Percentiles rank a stretch among this genome's conserved stretches.
Conservation (phyloP, 2,329 filamentous ascomycete species). For the Clathrospora elynae region DNA sequence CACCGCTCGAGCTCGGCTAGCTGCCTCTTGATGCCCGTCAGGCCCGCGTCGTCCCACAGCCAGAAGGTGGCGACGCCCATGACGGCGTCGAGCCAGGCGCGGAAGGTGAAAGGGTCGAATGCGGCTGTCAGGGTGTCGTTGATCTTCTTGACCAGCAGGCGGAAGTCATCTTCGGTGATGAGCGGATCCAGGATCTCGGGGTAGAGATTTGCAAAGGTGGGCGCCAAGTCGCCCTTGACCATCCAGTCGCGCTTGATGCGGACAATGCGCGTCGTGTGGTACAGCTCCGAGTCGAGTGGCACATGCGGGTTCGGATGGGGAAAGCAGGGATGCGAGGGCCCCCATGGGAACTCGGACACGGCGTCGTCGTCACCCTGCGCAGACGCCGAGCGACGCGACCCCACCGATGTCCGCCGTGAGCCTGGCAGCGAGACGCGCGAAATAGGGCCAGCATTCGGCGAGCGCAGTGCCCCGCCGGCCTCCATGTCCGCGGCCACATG, state of each 20-base stretch:
- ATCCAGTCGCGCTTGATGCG: constrained; percentile 92
- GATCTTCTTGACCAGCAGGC: constrained; percentile 77
- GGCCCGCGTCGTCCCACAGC: constrained; percentile 89
- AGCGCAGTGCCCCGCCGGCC: constrained; percentile 18
- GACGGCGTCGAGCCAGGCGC: constrained; percentile 79
- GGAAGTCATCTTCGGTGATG: constrained; percentile 83
- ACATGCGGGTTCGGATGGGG: constrained; percentile 94
- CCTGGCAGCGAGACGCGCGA: constrained; percentile 35
- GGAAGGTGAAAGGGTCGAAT: constrained; percentile 76
- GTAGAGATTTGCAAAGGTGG: constrained; percentile 92
- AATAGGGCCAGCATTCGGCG: constrained; percentile 5
- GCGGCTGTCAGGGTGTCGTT: constrained; percentile 77
- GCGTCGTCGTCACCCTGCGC: constrained; percentile 47
- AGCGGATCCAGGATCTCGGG: constrained; percentile 93
- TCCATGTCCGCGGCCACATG: constrained; percentile 33
- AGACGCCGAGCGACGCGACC: constrained; percentile 25
- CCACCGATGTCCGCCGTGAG: constrained; percentile 38
- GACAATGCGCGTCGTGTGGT: constrained; percentile 82
- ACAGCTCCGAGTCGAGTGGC: constrained; percentile 73
- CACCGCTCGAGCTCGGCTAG: constrained; percentile 74
- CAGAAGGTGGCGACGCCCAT: constrained; percentile 86
- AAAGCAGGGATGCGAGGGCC: constrained; percentile 90
- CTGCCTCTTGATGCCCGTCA: constrained; percentile 74
- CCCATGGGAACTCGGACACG: constrained; percentile 75
- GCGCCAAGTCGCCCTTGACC: constrained; percentile 83